phyloP scores from a whole-genome alignment of 306 rosid genomes.

The Gastrolobium bilobum region DNA sequence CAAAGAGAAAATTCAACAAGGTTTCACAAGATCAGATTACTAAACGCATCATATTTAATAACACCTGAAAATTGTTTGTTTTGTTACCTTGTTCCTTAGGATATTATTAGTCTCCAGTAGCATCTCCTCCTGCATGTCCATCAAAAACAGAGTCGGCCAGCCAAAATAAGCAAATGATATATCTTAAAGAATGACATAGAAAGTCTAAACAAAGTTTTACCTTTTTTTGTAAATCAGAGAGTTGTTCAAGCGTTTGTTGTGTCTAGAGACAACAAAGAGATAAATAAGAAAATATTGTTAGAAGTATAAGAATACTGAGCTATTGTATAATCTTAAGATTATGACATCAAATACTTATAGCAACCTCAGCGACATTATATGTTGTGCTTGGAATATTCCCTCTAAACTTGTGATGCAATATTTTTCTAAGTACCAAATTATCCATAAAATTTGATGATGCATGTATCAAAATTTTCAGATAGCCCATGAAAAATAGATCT shows the following conservation, averaged over 20 bases:
- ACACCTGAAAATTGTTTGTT: neutral
- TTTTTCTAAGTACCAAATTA: neutral
- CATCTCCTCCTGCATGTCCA: constrained; percentile 67
- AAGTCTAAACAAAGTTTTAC: constrained; percentile 48
- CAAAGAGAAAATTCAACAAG: neutral
- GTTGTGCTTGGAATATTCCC: neutral
- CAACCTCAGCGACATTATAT: neutral
- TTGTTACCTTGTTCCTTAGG: constrained; percentile 67
- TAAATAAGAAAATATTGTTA: constrained; percentile 25
- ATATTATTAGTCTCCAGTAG: constrained; percentile 68
- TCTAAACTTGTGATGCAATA: neutral
- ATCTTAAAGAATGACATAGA: constrained; percentile 10
- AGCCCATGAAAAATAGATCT: too few relatives aligned
- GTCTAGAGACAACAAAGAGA: constrained; percentile 56
- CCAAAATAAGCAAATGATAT: constrained; percentile 13
- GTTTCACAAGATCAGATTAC: neutral
- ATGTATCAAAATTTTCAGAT: neutral
- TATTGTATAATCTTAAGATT: constrained; percentile 5
- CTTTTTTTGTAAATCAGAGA: constrained; percentile 69
- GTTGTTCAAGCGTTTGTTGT: constrained; percentile 69
- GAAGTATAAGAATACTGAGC: neutral
- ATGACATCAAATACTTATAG: neutral
- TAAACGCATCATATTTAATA: neutral
- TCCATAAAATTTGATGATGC: neutral
- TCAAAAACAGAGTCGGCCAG: constrained; percentile 20